A percentile compares a stretch with the other conserved stretches of the same genome.
phyloP scores from a whole-genome alignment of 2,329 filamentous ascomycete genomes.

The Diaporthe citri region DNA sequence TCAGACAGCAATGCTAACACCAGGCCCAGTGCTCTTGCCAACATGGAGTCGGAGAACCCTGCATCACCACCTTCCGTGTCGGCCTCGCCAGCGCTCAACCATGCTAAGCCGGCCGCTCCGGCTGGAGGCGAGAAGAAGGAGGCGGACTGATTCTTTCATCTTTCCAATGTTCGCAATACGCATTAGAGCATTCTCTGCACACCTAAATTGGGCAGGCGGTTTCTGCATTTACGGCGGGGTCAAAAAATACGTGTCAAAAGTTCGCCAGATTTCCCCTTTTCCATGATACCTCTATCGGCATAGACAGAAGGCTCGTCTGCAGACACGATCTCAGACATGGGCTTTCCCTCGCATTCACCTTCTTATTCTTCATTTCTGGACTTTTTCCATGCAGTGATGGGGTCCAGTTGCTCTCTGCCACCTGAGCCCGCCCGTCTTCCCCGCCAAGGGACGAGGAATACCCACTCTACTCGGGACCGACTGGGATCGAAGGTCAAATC shows the following conservation, averaged over 20 bases:
- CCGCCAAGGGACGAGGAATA: background rate
- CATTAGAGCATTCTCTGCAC: constrained; percentile 58
- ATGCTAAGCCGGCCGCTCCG: constrained; percentile 67
- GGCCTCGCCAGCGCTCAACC: constrained; percentile 75
- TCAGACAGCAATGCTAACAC: constrained; percentile 47
- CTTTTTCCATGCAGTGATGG: constrained; percentile 40
- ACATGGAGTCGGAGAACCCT: constrained; percentile 72
- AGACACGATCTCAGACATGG: constrained; percentile 46
- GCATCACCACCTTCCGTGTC: constrained; percentile 78
- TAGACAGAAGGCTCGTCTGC: constrained; percentile 57
- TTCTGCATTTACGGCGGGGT: constrained; percentile 63
- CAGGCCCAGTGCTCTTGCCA: constrained; percentile 65
- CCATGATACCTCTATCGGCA: constrained; percentile 64
- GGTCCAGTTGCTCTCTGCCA: constrained; percentile 27
- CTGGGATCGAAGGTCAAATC: constrained; percentile 23
- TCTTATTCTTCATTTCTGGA: constrained; percentile 29
- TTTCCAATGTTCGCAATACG: constrained; percentile 51
- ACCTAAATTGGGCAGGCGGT: constrained; percentile 63
- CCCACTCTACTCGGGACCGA: background rate
- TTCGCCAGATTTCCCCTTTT: constrained; percentile 57
- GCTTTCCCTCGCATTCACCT: constrained; percentile 40
- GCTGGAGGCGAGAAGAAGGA: constrained; percentile 60
- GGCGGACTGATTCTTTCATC: constrained; percentile 57
- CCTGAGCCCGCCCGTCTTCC: constrained; percentile 2
- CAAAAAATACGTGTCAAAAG: constrained; percentile 62